Base-by-base conservation (phyloP, 768 basidiomycete species). In the Leccinum arenicola region DNA sequence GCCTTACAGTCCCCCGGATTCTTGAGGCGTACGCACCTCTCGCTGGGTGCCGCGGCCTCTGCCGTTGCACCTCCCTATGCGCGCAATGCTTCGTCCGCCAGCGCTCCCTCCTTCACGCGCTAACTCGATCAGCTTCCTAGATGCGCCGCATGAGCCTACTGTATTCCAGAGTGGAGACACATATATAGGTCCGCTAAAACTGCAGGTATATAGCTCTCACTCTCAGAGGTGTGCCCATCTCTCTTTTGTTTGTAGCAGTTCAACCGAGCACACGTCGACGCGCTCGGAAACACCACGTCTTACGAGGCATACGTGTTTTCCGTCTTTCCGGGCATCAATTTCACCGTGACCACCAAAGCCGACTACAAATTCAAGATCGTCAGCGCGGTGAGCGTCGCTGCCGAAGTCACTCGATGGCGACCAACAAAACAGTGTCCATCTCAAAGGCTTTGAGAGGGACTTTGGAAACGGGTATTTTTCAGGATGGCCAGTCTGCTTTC, bases 291-390 rank as follows among this genome's bases (percentile, higher is more conserved):
- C 15, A 89, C 93, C 1, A 83, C 84, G 17, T 87, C 88, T 50
- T 98, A 97, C 74, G 86, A 97, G 75, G 80, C 83, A 33, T 89
- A 91, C 67, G 83, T 99, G 3, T 88, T 89, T 10, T 79, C 80
- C 8, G 69, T 87, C 33, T 99, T 98, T 72, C 91, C 93, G 0
- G 86, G 84, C 9, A 90, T 98, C 63, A 75, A 77, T 40, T 95
- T 99, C 70, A 95, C 91, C 0, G 97, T 99, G 25, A 83, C 87
- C 10, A 84, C 86, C 27, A 98, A 99, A 74, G 97, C 97, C 15
- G 97, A 99, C 69, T 87, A 88, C n/a, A 86, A 91, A 61, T 99
- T 88, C n/a, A 86, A 91, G 61, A 95, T 99, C 60, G 97, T 99
- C 60, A 89, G 93, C 19, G 97, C 97, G 6, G 97, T 96, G 2